phyloP scores from a whole-genome alignment of 257 asterid genomes.

The Solanum okadae region DNA sequence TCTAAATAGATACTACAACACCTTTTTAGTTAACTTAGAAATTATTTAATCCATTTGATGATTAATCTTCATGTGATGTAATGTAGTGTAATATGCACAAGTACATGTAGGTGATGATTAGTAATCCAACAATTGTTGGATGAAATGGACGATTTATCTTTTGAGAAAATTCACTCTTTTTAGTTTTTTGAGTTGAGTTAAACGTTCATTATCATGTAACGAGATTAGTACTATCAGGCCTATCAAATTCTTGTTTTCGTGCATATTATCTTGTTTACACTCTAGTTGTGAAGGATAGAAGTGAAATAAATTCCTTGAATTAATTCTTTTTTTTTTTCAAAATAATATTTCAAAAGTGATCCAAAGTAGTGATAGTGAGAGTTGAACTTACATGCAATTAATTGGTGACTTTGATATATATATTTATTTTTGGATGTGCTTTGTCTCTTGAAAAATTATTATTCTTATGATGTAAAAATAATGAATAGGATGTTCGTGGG shows the following conservation, averaged over 20 bases:
- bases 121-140: no score
- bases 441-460: neutral
- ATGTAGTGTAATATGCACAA: neutral
- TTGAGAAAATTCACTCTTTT: neutral
- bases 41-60: no score
- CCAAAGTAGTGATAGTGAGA: neutral
- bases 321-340: neutral
- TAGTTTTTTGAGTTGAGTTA: neutral
- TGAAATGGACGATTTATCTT: neutral
- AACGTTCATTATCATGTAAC: neutral
- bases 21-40: neutral
- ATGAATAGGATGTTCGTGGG: slow-evolving; percentile 70
- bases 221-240: neutral
- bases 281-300: neutral
- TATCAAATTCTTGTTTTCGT: neutral
- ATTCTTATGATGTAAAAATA: neutral
- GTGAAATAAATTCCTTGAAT: neutral
- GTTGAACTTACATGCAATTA: neutral
- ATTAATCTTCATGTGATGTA: neutral
- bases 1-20: neutral
- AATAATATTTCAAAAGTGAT: neutral
- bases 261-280: neutral
- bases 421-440: neutral
- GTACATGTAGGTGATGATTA: no score
- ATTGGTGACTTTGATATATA: neutral